Percentiles rank a stretch among this genome's conserved stretches.
Evolutionary conservation across 2,329 filamentous ascomycete genomes (phyloP).

Genomic region (Teratosphaeria viscida): DNA sequence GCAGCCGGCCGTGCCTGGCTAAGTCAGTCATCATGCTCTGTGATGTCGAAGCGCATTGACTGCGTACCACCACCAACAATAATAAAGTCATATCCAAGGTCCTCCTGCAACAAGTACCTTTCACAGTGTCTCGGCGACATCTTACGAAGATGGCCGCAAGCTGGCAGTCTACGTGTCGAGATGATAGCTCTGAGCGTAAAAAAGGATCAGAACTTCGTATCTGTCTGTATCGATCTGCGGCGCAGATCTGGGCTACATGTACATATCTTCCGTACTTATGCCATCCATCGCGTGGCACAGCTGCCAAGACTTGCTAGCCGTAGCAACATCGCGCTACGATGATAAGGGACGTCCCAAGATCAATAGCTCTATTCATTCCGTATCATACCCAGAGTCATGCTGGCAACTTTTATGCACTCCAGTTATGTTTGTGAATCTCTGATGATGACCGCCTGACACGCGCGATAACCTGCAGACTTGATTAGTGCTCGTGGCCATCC

Average conservation of each 20-base stretch:
- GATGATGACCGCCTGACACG: too few relatives aligned
- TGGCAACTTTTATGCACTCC: not conserved
- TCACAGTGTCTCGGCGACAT: not conserved
- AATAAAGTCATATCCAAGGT: constrained; percentile 12
- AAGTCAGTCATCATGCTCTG: not conserved
- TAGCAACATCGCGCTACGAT: not conserved
- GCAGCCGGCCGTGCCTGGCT: constrained; percentile 15
- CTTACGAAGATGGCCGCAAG: not conserved
- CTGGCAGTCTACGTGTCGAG: not conserved
- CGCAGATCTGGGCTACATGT: not conserved
- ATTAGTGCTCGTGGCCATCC: not conserved
- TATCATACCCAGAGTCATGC: not conserved
- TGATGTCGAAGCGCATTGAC: not conserved
- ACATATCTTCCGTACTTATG: not conserved
- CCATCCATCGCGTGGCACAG: not conserved
- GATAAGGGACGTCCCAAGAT: not conserved
- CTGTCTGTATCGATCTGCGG: not conserved
- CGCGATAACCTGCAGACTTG: not conserved
- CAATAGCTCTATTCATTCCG: not conserved
- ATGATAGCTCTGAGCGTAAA: not conserved
- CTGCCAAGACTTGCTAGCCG: not conserved
- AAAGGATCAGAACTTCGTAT: not conserved
- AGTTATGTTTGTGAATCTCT: not conserved
- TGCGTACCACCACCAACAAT: constrained; percentile 13
- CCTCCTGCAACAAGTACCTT: not conserved